Base-by-base conservation (phyloP, 495 filamentous ascomycete genomes). In the Xylaria grammica region DNA sequence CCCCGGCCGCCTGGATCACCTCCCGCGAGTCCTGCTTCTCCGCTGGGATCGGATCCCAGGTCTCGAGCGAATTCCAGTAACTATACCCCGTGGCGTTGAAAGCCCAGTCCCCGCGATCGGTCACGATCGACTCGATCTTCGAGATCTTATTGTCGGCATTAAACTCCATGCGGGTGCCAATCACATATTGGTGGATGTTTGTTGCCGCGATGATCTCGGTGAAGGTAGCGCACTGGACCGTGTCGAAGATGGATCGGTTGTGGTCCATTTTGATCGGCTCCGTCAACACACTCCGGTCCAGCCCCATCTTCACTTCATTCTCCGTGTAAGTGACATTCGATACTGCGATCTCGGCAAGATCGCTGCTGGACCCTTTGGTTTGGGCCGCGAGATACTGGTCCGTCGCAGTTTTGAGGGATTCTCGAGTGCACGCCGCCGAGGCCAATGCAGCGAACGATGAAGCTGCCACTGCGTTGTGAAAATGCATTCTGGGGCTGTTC, bases 1-100 rank as follows among this genome's bases (percentile, higher is more conserved):
- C 74, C 0, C 74, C 77, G 1, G 73, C 67, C 4, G 72, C 68
- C 56, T 78, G 71, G 52, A 80, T 68, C 22, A 67, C 68, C 7
- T 64, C 73, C 0, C 72, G 67, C 15, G 63, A 63, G 56, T 77
- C 71, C 19, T 62, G 66, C 65, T 72, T 65, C 1, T 62, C 66
- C 10, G 68, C 71, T 4, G 72, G 71, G 7, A 72, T 75, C 2
- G 68, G 67, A 34, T 74, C 74, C 78, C 78, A 80, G 34, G 50
- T 71, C 62, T 80, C 78, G 30, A 70, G 69, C 36, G 62, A 64
- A 36, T 69, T 64, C 67, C 70, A 78, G 44, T 72, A 60, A 4
- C 72, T 56, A 30, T 74, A 68, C 1, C 67, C 76, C 4, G 76
- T 74, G 8, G 76, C 78, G 62, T 80, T 76, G 69, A 78, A 80